These are phyloP conservation scores for Cudoniella acicularis DNA, from an alignment of 495 filamentous ascomycete species.

Conservation along the genomic window DNA sequence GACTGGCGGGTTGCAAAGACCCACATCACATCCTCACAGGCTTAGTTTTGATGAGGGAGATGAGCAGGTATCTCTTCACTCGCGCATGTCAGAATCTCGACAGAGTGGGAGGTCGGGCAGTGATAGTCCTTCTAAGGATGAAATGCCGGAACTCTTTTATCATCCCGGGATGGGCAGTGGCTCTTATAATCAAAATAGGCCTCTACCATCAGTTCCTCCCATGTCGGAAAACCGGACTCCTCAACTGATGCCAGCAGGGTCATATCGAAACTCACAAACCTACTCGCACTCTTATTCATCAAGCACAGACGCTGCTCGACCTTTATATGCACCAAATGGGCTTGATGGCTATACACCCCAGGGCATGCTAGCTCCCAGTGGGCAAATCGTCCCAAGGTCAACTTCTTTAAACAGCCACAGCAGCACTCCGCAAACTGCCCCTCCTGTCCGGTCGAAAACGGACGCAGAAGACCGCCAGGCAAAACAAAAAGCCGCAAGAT, in stretches of 20 bases:
- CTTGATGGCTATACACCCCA: constrained; percentile 43
- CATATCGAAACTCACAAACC: constrained; percentile 43
- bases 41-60: constrained; percentile 95
- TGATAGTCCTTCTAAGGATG: constrained; percentile 56
- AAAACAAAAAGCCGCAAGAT: constrained; percentile 32
- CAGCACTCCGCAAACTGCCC: constrained; percentile 72
- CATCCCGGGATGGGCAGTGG: constrained; percentile 64
- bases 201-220: constrained; percentile 76
- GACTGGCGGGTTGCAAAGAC: constrained; percentile 75
- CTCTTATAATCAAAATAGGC: constrained; percentile 43
- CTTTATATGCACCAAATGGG: constrained; percentile 36
- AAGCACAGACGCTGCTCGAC: constrained; percentile 26
- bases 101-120: constrained; percentile 34
- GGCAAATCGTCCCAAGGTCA: constrained; percentile 69
- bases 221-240: constrained; percentile 41
- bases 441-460: constrained; percentile 88
- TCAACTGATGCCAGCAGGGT: constrained; percentile 54
- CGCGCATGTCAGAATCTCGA: constrained; percentile 34
- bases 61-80: constrained; percentile 45
- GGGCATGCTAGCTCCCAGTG: constrained; percentile 38
- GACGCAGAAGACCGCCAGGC: constrained; percentile 70
- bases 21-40: constrained; percentile 50
- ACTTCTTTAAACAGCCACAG: constrained; percentile 79
- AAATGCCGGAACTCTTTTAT: constrained; percentile 87
- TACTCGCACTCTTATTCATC: constrained; percentile 23